These are phyloP conservation scores for Trichoderma sp. DNA, from an alignment of 2,329 filamentous ascomycete species.

Conservation along the genomic window DNA sequence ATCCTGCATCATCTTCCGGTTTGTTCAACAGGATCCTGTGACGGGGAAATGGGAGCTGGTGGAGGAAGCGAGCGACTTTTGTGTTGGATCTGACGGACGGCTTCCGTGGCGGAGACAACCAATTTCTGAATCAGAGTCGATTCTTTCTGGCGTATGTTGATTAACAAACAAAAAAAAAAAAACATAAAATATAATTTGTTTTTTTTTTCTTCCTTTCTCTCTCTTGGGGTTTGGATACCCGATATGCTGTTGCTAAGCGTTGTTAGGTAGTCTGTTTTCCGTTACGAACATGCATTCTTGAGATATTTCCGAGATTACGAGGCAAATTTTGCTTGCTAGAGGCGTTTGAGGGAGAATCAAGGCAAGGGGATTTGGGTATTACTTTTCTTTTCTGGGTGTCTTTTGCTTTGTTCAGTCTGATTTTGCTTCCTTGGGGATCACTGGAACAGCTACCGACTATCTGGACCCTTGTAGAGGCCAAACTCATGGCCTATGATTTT, in stretches of 20 bases:
- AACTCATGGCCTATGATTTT: too few species aligned
- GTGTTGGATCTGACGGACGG: slow-evolving; percentile 30
- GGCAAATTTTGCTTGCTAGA: neutral
- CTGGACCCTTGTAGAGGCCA: neutral
- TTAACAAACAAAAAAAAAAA: neutral
- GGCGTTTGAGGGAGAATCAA: neutral
- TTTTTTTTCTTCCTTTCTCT: neutral
- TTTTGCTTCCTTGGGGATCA: too few species aligned
- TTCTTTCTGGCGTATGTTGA: slow-evolving; percentile 31
- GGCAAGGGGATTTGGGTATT: neutral
- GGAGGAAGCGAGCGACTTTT: slow-evolving; percentile 37
- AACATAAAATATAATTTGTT: too few species aligned
- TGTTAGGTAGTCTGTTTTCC: neutral
- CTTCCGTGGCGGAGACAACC: slow-evolving; percentile 37
- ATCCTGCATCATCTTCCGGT: slow-evolving; percentile 37
- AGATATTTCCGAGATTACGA: neutral
- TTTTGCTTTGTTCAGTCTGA: neutral
- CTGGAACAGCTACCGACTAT: rapidly evolving
- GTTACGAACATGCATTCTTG: neutral
- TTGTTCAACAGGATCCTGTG: slow-evolving; percentile 30
- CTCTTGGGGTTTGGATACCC: neutral
- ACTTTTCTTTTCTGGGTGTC: neutral
- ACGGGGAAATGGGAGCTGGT: slow-evolving; percentile 37
- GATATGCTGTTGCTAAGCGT: neutral
- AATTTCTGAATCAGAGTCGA: slow-evolving; percentile 34